A percentile compares a stretch with the other conserved stretches of the same genome.
Evolutionary conservation across 1,284 basidiomycete species (phyloP).

Genomic region (Rhodotorula sp.): DNA sequence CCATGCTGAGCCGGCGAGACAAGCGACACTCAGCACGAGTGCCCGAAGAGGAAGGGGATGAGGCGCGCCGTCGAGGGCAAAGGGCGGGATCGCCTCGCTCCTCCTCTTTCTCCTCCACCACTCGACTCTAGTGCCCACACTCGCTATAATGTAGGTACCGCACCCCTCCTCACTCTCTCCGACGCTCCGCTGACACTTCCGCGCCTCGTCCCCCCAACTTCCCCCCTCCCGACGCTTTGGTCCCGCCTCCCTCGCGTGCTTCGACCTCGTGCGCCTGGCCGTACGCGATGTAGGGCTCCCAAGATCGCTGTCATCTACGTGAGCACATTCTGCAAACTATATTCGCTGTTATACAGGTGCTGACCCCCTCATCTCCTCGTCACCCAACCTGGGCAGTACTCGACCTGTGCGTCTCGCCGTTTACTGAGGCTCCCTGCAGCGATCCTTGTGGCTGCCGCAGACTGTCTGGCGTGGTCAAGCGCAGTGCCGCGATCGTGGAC

Average conservation of each 20-base stretch:
- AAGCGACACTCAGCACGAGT: too few relatives aligned
- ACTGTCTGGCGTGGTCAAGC: neutral
- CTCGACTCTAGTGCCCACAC: too few relatives aligned
- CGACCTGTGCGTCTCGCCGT: conserved; percentile 5
- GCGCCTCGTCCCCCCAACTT: neutral
- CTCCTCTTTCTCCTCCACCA: too few relatives aligned
- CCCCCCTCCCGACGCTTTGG: neutral
- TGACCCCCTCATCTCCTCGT: neutral
- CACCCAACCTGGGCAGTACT: neutral
- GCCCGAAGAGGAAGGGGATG: too few relatives aligned
- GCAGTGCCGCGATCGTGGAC: neutral
- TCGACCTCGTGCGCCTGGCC: neutral
- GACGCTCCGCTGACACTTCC: neutral
- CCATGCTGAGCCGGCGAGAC: too few relatives aligned
- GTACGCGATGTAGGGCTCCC: conserved; percentile 15
- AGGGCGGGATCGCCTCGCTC: too few relatives aligned
- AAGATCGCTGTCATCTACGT: conserved; percentile 44
- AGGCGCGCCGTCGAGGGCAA: too few relatives aligned
- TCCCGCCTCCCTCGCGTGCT: neutral
- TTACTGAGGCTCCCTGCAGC: too few relatives aligned
- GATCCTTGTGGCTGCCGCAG: too few relatives aligned
- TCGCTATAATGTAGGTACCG: neutral
- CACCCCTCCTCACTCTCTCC: rapidly evolving
- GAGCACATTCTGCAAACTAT: neutral
- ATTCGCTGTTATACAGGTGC: neutral